phyloP scores from a whole-genome alignment of 73 alveolate genomes.

The Paramecium caudatum region DNA sequence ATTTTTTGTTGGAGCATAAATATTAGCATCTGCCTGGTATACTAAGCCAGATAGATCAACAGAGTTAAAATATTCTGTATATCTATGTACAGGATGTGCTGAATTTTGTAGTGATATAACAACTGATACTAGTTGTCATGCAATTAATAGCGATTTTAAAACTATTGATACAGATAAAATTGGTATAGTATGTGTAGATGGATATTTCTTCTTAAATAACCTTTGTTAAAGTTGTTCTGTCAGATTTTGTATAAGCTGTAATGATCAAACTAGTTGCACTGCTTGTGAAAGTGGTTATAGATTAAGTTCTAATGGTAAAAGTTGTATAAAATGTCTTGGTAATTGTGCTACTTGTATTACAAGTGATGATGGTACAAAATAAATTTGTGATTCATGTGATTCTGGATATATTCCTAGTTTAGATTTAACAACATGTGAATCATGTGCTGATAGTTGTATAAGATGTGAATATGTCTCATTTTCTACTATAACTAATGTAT shows the following conservation, averaged over 20 bases:
- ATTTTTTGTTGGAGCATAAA: slow-evolving; percentile 45
- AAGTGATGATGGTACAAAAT: background rate
- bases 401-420: slow-evolving; percentile 2
- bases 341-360: background rate
- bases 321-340: background rate
- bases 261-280: background rate
- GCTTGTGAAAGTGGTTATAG: slow-evolving; percentile 25
- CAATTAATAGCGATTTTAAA: background rate
- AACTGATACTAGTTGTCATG: background rate
- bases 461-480: slow-evolving; percentile 57
- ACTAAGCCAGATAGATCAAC: background rate
- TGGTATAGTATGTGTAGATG: slow-evolving; percentile 28
- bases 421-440: slow-evolving; percentile 24
- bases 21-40: background rate
- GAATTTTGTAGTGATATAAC: background rate
- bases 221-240: slow-evolving; percentile 19
- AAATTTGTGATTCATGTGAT: background rate
- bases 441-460: slow-evolving; percentile 13
- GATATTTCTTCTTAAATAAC: background rate
- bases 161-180: slow-evolving; percentile 17
- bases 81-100: slow-evolving; percentile 36
- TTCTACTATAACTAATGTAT: background rate
- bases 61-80: background rate
- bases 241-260: background rate
- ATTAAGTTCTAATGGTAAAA: background rate